Evolutionary conservation across 176 grass and related monocot genomes (phyloP).

Genomic region (Aegilops tauschii): DNA sequence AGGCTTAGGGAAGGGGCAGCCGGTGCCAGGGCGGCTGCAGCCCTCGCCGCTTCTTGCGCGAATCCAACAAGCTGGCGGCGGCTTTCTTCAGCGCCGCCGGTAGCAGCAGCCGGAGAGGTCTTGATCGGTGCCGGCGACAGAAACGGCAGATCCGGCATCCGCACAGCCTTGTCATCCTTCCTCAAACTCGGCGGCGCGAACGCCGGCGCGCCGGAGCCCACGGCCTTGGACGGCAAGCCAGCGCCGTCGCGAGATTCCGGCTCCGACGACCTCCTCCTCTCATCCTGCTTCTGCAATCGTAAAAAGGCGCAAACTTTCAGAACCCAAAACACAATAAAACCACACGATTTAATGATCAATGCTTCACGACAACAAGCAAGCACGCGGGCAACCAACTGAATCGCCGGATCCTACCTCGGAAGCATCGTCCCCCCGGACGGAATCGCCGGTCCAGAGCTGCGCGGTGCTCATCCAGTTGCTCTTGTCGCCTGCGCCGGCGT

Average conservation of each 20-base stretch:
- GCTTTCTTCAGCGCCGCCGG: slow-evolving; percentile 2
- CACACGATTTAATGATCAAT: background rate
- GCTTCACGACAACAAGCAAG: background rate
- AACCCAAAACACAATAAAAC: background rate
- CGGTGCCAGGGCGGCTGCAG: slow-evolving; percentile 25
- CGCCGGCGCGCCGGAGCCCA: slow-evolving; percentile 31
- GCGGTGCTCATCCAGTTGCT: slow-evolving; percentile 94
- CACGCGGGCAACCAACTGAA: background rate
- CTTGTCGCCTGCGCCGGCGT: slow-evolving; percentile 50
- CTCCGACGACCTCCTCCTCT: slow-evolving; percentile 19
- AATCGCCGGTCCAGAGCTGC: slow-evolving; percentile 79
- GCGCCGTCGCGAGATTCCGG: background rate
- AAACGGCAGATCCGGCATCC: slow-evolving; percentile 49
- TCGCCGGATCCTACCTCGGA: slow-evolving; percentile 16
- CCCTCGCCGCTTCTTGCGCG: slow-evolving; percentile 30
- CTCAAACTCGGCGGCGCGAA: slow-evolving; percentile 31
- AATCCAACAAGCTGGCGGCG: slow-evolving; percentile 17
- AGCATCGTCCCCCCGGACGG: slow-evolving; percentile 17
- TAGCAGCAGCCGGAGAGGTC: slow-evolving; percentile 3
- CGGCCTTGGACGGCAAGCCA: slow-evolving; percentile 42
- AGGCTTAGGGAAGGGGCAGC: slow-evolving; percentile 28
- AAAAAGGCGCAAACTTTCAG: slow-evolving; percentile 16
- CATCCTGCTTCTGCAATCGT: slow-evolving; percentile 37
- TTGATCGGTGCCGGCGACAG: slow-evolving; percentile 26
- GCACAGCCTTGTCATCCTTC: slow-evolving; percentile 22